These are phyloP conservation scores for Debaryomyces sp. DNA, from an alignment of 1,139 yeast species.

Conservation along the genomic window DNA sequence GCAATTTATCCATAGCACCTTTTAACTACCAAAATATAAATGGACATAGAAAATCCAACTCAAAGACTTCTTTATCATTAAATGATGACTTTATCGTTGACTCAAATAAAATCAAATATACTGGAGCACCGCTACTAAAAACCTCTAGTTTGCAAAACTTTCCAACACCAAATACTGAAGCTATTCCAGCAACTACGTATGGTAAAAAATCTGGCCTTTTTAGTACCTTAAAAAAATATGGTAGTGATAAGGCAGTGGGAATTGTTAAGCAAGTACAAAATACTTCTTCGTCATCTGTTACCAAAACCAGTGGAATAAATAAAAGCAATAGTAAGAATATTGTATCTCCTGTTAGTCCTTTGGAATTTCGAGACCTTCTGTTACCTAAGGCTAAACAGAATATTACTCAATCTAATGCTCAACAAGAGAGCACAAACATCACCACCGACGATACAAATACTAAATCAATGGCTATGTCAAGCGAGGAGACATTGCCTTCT, in stretches of 20 bases:
- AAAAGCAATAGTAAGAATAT: constrained; percentile 14
- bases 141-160: constrained; percentile 12
- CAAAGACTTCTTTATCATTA: constrained; percentile 1
- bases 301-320: constrained; percentile 7
- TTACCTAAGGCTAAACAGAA: not conserved
- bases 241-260: constrained; percentile 45
- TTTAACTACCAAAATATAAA: not conserved
- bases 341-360: constrained; percentile 24
- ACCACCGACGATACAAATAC: not conserved
- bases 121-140: constrained; percentile 6
- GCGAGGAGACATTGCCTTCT: not conserved
- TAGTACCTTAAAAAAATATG: constrained; percentile 45
- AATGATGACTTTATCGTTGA: constrained; percentile 15
- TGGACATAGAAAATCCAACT: not conserved
- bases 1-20: not conserved
- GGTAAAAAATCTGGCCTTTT: constrained; percentile 38
- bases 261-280: constrained; percentile 32
- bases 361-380: not conserved
- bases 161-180: not conserved
- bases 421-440: not conserved
- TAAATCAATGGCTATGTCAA: not conserved
- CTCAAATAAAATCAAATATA: constrained; percentile 1
- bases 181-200: not conserved
- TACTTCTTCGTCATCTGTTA: constrained; percentile 11
- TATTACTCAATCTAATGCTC: not conserved